Evolutionary conservation across 345 rosid genomes (phyloP).

Genomic region (Eucalyptus tenuipes): DNA sequence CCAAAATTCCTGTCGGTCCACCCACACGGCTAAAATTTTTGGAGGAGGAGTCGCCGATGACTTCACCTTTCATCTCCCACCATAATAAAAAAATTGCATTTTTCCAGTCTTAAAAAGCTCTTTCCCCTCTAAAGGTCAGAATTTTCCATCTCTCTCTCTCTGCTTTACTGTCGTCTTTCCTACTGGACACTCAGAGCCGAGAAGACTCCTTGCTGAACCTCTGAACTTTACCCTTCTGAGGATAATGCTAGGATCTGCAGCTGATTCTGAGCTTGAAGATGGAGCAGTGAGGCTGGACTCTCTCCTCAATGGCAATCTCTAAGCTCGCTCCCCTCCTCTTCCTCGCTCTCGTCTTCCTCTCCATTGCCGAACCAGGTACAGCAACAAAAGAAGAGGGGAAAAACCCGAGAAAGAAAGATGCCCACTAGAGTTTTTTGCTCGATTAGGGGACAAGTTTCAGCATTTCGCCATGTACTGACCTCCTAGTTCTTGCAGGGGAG

Average conservation of each 20-base stretch:
- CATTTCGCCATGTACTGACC: not conserved
- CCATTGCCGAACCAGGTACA: not conserved
- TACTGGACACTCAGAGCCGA: not conserved
- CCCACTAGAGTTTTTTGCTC: not conserved
- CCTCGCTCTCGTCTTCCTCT: constrained; percentile 17
- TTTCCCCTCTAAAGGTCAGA: not conserved
- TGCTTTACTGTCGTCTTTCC: not conserved
- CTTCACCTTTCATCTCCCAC: not conserved
- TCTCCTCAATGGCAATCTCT: constrained; percentile 58
- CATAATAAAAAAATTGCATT: not conserved
- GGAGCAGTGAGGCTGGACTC: constrained; percentile 8
- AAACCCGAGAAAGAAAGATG: not conserved
- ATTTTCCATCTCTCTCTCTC: not conserved
- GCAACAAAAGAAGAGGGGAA: not conserved
- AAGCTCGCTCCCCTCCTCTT: constrained; percentile 8
- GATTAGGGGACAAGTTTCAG: not conserved
- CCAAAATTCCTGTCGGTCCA: not conserved
- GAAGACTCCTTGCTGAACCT: not conserved
- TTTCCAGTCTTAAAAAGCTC: not conserved
- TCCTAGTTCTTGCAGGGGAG: not conserved
- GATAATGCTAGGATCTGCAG: constrained; percentile 66
- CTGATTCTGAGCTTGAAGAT: constrained; percentile 25
- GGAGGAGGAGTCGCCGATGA: not conserved
- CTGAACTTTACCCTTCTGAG: not conserved
- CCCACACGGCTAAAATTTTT: not conserved